phyloP scores from a whole-genome alignment of 2,329 filamentous ascomycete species.

The Allantophomopsis lycopodina region DNA sequence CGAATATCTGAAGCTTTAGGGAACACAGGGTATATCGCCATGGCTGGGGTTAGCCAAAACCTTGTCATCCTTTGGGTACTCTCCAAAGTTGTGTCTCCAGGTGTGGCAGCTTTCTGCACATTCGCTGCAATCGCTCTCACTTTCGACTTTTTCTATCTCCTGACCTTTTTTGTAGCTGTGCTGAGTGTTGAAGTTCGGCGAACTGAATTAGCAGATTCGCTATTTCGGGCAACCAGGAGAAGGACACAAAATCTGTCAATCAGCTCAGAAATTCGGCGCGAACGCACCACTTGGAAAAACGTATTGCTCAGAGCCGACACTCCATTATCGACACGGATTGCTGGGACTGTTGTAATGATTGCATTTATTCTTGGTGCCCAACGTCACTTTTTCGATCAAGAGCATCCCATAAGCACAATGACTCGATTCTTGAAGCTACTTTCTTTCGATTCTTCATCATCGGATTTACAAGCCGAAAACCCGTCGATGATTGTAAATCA shows the following conservation, averaged over 20 bases:
- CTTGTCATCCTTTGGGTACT: conserved; percentile 50
- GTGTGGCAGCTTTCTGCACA: conserved; percentile 61
- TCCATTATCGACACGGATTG: conserved; percentile 59
- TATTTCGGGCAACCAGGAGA: conserved; percentile 30
- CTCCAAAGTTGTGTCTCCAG: conserved; percentile 53
- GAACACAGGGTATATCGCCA: conserved; percentile 54
- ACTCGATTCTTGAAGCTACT: conserved; percentile 17
- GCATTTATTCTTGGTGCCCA: conserved; percentile 62
- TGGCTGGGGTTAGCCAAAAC: conserved; percentile 57
- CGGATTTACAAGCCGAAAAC: conserved; percentile 16
- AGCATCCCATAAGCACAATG: conserved; percentile 25
- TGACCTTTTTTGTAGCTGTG: conserved; percentile 70
- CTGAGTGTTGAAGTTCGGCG: conserved; percentile 67
- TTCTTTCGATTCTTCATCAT: conserved; percentile 15
- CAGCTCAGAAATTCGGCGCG: conserved; percentile 17
- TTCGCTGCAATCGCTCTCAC: conserved; percentile 64
- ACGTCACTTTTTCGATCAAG: conserved; percentile 62
- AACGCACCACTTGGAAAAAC: background rate
- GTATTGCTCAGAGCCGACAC: background rate
- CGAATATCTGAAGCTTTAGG: conserved; percentile 64
- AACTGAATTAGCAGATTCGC: conserved; percentile 60
- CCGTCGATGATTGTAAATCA: conserved; percentile 53
- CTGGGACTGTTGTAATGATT: conserved; percentile 59
- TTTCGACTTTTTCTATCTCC: conserved; percentile 65
- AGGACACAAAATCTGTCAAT: too few relatives aligned